Base-by-base conservation (phyloP, 2,329 filamentous ascomycete species). In the Sarocladiaceae sp. region DNA sequence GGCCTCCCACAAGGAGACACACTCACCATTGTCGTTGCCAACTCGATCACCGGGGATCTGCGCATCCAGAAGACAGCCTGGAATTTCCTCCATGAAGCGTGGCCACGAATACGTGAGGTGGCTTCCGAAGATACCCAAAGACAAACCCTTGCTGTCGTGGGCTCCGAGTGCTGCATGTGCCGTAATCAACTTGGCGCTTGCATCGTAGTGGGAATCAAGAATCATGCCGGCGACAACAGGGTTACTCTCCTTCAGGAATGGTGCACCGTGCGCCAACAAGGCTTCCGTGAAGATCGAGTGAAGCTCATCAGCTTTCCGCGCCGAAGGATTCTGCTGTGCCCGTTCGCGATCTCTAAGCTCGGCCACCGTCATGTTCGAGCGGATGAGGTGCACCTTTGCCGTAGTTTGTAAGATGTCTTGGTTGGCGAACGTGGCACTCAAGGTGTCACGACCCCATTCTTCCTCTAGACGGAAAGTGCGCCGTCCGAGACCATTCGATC, bases 401-500 rank as follows among this genome's bases (percentile, higher is more conserved):
- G 58, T 58, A 1, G 56, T 49, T 2, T 47, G 52, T 54, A 58
- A 56, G 23, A 52, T 44, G 13, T 35, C 2, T 11, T 29, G 5
- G 33, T 35, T 26, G 23, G 42, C 13, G 28, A 40, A 49, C 17
- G 29, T 26, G 13, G 20, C 11, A 44, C 80, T 85, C 46, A 88
- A 69, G 2, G 83, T 87, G 15, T 87, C 85, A 1, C 76, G 75
- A 60, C 83, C 79, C 85, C 86, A 90, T 60, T 87, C 82, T 61
- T 90, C 87, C 61, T 90, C 87, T 47, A 88, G 81, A 33, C 86
- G 78, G 68, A 89, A 90, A 57, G 83, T 86, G 50, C 86, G 78
- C 46, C 86, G 76, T 10, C 84, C 84, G 56, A 90, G 83, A 23
- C 82, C 80, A 59, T 87, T 80, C 48, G 80, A 75, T 56, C 83